Evolutionary conservation across 495 filamentous ascomycete genomes (phyloP), one percentile per base, ranked within the genome.

Genomic region (Hypoxylon intermedium): DNA sequence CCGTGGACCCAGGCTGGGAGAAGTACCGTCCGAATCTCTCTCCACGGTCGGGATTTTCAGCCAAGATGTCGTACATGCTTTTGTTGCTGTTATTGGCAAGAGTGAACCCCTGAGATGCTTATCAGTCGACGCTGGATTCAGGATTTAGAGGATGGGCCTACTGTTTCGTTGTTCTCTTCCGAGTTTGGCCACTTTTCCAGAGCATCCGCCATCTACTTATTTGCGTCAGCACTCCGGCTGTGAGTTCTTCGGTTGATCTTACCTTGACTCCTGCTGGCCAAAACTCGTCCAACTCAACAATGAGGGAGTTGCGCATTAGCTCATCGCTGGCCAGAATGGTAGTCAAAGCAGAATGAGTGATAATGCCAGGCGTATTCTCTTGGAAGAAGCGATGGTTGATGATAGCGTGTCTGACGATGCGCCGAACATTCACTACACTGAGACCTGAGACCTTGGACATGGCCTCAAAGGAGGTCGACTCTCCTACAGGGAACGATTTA

Each of bases 141-240:
- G 6, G n/a, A 15, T 38, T 2, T 15, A 2, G 15, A 33, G 9
- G 16, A 37, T 3, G 13, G n/a, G 19, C 50, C 5, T 52, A 67
- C 64, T 13, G 65, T 57, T 33, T 67, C 44, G 37, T 56, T 63
- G 16, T 46, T 68, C 44, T 73, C 70, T 18, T 66, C 56, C 1
- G 63, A 67, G n/a, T 64, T 51, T 1, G 48, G 57, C 54, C 60
- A 71, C 33, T 45, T 67, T 23, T 60, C 50, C 18, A 67, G 6
- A 16, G 70, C 68, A 21, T 71, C 68, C 18, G 57, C 54, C 47
- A 65, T 38, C 54, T 66, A 15, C 12, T 2, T 66, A 15, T 6
- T 2, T 41, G 9, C 19, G 21, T 67, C 11, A 57, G 52, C 49
- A 38, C 23, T 5, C 6, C 9, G 5, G 5, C 9, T 45, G 34